Conservation (phyloP, 2,329 filamentous ascomycete species). For the Tolypocladium nubicola region DNA sequence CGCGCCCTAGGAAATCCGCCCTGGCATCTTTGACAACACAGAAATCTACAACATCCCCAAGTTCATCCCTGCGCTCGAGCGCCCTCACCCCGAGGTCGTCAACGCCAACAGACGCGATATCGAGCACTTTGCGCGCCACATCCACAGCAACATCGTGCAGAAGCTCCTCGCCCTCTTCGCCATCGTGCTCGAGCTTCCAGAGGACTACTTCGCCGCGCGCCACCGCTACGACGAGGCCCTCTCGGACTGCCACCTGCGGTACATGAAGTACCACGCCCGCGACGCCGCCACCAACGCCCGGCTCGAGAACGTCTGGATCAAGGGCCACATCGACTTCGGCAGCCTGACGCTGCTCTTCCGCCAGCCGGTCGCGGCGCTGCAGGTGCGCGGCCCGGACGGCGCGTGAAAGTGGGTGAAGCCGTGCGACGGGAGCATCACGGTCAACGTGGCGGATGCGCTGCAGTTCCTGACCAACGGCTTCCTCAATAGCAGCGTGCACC, state of each 20-base stretch:
- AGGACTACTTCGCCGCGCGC: constrained; percentile 40
- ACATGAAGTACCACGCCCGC: constrained; percentile 46
- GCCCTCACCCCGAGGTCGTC: constrained; percentile 21
- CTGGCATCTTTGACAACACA: constrained; percentile 28
- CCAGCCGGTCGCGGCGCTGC: constrained; percentile 45
- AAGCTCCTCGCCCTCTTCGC: constrained; percentile 25
- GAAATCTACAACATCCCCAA: constrained; percentile 31
- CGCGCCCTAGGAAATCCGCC: too few species aligned
- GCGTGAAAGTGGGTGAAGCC: constrained; percentile 40
- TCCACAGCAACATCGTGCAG: constrained; percentile 19
- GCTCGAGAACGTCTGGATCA: constrained; percentile 23
- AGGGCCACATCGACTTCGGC: constrained; percentile 43
- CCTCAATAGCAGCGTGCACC: constrained; percentile 32
- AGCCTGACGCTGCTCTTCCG: constrained; percentile 46
- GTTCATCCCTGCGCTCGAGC: constrained; percentile 22
- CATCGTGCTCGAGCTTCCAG: constrained; percentile 45
- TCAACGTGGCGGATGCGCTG: constrained; percentile 40
- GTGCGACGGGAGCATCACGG: constrained; percentile 37
- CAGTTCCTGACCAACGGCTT: constrained; percentile 36
- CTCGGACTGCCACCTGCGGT: constrained; percentile 43
- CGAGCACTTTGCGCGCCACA: constrained; percentile 22
- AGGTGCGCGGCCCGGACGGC: constrained; percentile 33
- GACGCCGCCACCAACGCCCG: constrained; percentile 30
- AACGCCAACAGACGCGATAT: constrained; percentile 18
- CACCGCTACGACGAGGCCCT: constrained; percentile 43